phyloP scores from a whole-genome alignment of 2,329 filamentous ascomycete genomes.

The Alternaria sp. region DNA sequence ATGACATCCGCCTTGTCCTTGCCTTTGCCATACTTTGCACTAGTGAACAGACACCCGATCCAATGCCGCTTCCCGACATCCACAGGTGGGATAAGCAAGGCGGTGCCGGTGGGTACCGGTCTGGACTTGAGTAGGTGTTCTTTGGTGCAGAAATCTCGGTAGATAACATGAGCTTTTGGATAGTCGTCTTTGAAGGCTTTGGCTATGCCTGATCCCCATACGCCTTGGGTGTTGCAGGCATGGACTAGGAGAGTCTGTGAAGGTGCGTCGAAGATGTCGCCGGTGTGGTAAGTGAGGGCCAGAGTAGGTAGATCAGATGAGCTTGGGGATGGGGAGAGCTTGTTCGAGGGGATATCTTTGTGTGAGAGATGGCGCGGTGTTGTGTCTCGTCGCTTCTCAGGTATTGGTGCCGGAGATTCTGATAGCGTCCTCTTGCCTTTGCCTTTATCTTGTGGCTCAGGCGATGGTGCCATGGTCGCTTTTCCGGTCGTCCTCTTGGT shows the following conservation, averaged over 20 bases:
- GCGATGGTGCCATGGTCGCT: not conserved
- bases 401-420: not conserved
- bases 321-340: not conserved
- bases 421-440: slow-evolving; percentile 3
- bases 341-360: slow-evolving; percentile 9
- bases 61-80: slow-evolving; percentile 53
- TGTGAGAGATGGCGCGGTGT: slow-evolving; percentile 12
- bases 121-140: slow-evolving; percentile 26
- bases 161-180: slow-evolving; percentile 57
- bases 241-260: slow-evolving; percentile 60
- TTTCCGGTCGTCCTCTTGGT: not conserved
- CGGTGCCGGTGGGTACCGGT: slow-evolving; percentile 52
- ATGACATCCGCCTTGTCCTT: slow-evolving; percentile 55
- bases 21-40: slow-evolving; percentile 53
- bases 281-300: slow-evolving; percentile 36
- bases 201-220: slow-evolving; percentile 67
- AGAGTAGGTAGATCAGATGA: not conserved
- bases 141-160: slow-evolving; percentile 56
- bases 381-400: slow-evolving; percentile 2
- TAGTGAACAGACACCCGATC: slow-evolving; percentile 67
- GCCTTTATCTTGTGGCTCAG: not conserved
- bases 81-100: slow-evolving; percentile 61
- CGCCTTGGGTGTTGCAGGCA: slow-evolving; percentile 64
- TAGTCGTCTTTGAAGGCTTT: slow-evolving; percentile 57
- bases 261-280: slow-evolving; percentile 62